phyloP scores from a whole-genome alignment of 169 alveolate species.

The Cryptosporidium canis region DNA sequence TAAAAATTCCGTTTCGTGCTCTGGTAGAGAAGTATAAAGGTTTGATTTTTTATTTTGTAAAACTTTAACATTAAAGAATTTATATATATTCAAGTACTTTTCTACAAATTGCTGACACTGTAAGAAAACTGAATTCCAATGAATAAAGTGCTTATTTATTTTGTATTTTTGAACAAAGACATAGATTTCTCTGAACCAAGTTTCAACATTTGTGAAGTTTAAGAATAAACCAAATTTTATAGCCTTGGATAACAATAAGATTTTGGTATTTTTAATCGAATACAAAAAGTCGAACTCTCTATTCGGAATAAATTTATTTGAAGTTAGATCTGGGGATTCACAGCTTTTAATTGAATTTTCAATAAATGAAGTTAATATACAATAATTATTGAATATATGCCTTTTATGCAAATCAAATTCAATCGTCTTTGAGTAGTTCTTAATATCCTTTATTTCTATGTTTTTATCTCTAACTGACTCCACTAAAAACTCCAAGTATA shows the following conservation, averaged over 20 bases:
- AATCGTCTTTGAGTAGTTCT: not conserved
- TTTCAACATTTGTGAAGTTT: not conserved
- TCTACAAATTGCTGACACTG: not conserved
- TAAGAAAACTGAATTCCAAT: not conserved
- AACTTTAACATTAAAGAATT: not conserved
- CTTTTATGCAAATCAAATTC: not conserved
- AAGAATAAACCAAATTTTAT: constrained; percentile 24
- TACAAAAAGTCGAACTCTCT: not conserved
- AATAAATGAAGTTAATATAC: not conserved
- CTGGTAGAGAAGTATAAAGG: not conserved
- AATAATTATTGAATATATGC: not conserved
- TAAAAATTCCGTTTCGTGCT: constrained; percentile 55
- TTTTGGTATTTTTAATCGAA: not conserved
- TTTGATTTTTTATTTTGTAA: not conserved
- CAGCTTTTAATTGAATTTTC: not conserved
- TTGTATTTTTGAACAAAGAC: not conserved
- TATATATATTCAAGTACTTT: not conserved
- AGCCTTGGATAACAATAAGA: not conserved
- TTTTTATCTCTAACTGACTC: constrained; percentile 8
- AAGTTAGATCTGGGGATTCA: not conserved
- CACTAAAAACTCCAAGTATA: constrained; percentile 31
- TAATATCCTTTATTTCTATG: not conserved
- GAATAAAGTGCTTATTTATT: not conserved
- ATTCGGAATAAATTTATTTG: not conserved
- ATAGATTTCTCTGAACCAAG: constrained; percentile 17